Percentiles rank a stretch among this genome's conserved stretches.
Conservation (phyloP, 2,329 filamentous ascomycete genomes). For the Paracamarosporium sp. region DNA sequence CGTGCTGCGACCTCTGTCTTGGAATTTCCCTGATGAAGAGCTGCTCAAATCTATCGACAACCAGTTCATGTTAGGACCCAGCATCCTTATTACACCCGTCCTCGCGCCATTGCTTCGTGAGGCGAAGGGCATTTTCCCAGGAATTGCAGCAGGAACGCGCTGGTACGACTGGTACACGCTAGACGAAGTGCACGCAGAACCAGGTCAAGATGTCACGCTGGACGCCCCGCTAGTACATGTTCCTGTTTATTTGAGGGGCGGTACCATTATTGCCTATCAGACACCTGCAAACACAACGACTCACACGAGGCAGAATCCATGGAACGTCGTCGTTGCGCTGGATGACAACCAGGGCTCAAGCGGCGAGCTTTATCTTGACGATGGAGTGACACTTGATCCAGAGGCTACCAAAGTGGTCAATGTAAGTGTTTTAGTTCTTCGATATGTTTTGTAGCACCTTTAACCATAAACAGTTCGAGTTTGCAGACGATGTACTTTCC, state of each 20-base stretch:
- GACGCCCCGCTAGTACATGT: constrained; percentile 70
- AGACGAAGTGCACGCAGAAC: constrained; percentile 55
- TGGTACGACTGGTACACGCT: constrained; percentile 83
- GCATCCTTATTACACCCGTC: constrained; percentile 70
- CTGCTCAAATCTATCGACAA: constrained; percentile 66
- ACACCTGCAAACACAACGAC: constrained; percentile 68
- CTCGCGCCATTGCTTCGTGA: constrained; percentile 64
- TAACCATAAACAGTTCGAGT: not conserved
- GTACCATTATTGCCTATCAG: constrained; percentile 69
- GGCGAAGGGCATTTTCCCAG: constrained; percentile 72
- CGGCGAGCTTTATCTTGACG: constrained; percentile 72
- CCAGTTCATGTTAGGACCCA: constrained; percentile 72
- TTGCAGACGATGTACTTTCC: not conserved
- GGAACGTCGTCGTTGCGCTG: constrained; percentile 69
- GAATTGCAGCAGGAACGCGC: constrained; percentile 61
- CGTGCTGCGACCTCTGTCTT: constrained; percentile 72
- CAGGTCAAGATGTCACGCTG: constrained; percentile 64
- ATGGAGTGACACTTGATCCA: constrained; percentile 69
- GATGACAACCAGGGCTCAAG: constrained; percentile 59
- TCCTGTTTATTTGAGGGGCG: constrained; percentile 74
- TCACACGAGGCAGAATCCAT: constrained; percentile 65
- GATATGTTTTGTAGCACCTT: not conserved
- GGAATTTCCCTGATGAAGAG: constrained; percentile 75
- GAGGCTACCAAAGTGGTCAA: constrained; percentile 62
- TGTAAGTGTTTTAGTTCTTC: constrained; percentile 43